phyloP scores from a whole-genome alignment of 2,329 filamentous ascomycete genomes.

The Ilyonectria sp. region DNA sequence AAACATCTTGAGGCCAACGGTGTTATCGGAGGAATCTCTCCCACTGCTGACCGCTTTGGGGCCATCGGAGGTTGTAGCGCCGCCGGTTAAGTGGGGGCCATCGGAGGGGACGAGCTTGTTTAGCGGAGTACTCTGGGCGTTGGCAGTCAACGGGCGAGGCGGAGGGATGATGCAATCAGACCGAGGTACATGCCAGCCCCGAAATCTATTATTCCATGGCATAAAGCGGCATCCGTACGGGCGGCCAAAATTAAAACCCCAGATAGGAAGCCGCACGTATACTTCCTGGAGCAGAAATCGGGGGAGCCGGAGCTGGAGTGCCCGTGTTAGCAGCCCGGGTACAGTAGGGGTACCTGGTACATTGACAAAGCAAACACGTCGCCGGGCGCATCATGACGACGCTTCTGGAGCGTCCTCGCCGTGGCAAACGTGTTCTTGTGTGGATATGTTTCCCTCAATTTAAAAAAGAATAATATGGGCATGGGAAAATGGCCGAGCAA shows the following conservation, averaged over 20 bases:
- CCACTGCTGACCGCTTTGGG: slow-evolving; percentile 16
- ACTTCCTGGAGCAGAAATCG: neutral
- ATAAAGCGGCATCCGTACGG: neutral
- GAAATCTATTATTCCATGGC: neutral
- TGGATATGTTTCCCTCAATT: neutral
- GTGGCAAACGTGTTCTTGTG: neutral
- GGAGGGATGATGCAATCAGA: neutral
- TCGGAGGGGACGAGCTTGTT: slow-evolving; percentile 22
- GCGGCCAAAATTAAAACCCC: neutral
- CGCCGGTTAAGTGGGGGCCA: slow-evolving; percentile 33
- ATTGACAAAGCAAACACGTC: neutral
- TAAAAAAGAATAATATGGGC: neutral
- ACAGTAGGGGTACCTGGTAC: neutral
- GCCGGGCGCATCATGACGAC: slow-evolving; percentile 6
- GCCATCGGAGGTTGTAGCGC: slow-evolving; percentile 23
- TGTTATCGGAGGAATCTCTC: neutral
- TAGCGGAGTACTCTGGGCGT: slow-evolving; percentile 17
- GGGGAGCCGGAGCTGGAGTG: neutral
- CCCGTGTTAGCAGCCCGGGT: neutral
- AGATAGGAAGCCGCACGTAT: neutral
- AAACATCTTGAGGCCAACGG: neutral
- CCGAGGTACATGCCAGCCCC: neutral
- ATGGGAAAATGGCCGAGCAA: neutral
- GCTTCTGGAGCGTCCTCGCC: neutral
- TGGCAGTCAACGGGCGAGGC: neutral